Base-by-base conservation (phyloP, 495 filamentous ascomycete species). In the Aspergillus diversus region DNA sequence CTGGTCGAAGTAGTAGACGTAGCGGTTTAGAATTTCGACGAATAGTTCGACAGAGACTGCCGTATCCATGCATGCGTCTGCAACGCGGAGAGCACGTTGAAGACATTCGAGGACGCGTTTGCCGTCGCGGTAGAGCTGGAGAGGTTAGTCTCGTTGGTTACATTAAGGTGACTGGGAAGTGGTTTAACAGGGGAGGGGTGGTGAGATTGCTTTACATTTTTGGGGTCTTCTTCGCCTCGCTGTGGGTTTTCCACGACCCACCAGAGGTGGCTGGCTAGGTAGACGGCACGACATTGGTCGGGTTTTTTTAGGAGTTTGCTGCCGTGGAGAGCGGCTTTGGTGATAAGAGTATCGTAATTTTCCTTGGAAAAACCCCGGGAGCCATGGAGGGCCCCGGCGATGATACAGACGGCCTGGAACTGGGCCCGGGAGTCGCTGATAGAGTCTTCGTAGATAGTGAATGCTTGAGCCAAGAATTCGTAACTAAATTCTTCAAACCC, bases 41-140 rank as follows among this genome's bases (percentile, higher is more conserved):
- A 99, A 99, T 46, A 99, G 82, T 77, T 99, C 95, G 31, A 98
- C 92, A 4, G 92, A 97, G 3, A 97, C 96, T 8, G 92, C 93
- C n/a, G 93, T 93, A 75, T 99, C 95, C 95, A 99, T 99, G 78
- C 95, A 99, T 6, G 95, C 95, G 75, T 99, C 95, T 3, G 95
- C 95, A 7, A 99, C 95, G 54, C 95, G 90, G 21, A 98, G 87
- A 17, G 95, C 96, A 59, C 95, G 90, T 74, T 98, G 95, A 15
- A 99, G 82, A 72, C 95, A 99, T 74, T 99, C 95, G 13, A 99
- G 84, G 7, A 99, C 95, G 37, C 95, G 87, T 76, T 98, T 98
- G 15, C 96, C 96, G 67, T 99, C 95, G 47, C 94, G 94, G 75
- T 98, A 98, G 39, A 97, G 86, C 91, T 97, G 66, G 32, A 27